These are phyloP conservation scores for Hymenoscyphus fraxineus DNA, from an alignment of 2,329 filamentous ascomycete genomes.

Conservation along the genomic window DNA sequence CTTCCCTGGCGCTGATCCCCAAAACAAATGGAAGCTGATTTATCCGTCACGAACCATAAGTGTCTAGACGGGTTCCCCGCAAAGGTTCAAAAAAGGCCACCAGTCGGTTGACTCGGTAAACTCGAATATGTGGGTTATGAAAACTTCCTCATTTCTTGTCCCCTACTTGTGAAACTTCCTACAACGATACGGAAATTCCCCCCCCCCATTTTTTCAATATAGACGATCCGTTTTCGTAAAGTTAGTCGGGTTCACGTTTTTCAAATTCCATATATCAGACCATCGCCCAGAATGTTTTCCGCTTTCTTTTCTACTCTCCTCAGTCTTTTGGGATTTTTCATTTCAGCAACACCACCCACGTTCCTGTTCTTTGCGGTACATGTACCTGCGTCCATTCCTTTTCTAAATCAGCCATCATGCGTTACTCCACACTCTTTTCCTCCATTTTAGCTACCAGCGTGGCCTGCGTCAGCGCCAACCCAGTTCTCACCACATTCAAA, in stretches of 20 bases:
- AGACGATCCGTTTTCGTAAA: neutral
- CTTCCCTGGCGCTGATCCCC: neutral
- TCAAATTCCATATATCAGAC: neutral
- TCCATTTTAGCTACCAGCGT: constrained; percentile 23
- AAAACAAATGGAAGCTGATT: neutral
- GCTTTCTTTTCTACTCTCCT: neutral
- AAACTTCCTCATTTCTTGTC: neutral
- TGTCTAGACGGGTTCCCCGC: neutral
- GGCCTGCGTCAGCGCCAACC: constrained; percentile 21
- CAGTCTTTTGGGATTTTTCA: constrained; percentile 5
- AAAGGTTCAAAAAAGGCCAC: neutral
- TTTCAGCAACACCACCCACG: neutral
- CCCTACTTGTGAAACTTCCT: neutral
- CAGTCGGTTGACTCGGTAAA: neutral
- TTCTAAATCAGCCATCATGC: constrained; percentile 17
- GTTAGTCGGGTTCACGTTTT: neutral
- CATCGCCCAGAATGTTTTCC: neutral
- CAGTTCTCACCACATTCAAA: constrained; percentile 32
- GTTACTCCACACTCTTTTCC: constrained; percentile 22
- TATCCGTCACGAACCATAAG: neutral
- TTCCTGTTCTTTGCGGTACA: neutral
- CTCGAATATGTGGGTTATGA: neutral
- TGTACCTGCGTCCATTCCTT: constrained; percentile 19
- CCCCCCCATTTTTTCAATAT: neutral
- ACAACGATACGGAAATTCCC: neutral